Percentiles rank a stretch among this genome's conserved stretches.
These are phyloP conservation scores for Candida oleophila DNA, from an alignment of 805 yeast species.

Conservation along the genomic window DNA sequence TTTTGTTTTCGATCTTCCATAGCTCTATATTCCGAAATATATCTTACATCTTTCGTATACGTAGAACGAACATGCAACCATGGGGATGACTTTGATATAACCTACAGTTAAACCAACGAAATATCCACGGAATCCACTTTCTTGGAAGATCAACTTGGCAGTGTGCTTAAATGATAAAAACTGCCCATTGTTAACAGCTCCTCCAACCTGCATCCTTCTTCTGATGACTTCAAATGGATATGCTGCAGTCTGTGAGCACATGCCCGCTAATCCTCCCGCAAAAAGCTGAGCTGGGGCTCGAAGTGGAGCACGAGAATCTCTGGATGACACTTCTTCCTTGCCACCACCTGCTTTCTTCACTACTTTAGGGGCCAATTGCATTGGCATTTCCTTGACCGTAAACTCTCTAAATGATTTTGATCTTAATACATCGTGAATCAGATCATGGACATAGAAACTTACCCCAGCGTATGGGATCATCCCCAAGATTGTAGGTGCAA, in stretches of 20 bases:
- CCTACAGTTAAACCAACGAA: conserved; percentile 96
- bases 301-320: conserved; percentile 61
- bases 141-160: conserved; percentile 59
- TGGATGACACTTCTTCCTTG: conserved; percentile 26
- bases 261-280: conserved; percentile 96
- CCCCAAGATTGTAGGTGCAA: conserved; percentile 89
- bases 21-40: conserved; percentile 55
- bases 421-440: conserved; percentile 82
- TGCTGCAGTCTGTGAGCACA: conserved; percentile 93
- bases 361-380: conserved; percentile 9
- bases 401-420: conserved; percentile 52
- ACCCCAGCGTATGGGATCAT: conserved; percentile 99
- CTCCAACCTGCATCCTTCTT: conserved; percentile 94
- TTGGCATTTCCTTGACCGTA: conserved; percentile 36
- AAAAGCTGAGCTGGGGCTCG: conserved; percentile 87
- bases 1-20: background rate
- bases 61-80: conserved; percentile 95
- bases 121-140: conserved; percentile 82
- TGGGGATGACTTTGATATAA: conserved; percentile 90
- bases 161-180: conserved; percentile 54
- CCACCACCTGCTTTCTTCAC: conserved; percentile 14
- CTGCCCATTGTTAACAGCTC: conserved; percentile 61
- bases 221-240: conserved; percentile 95
- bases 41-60: conserved; percentile 87
- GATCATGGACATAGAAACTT: conserved; percentile 90